Conservation (phyloP, 2,329 filamentous ascomycete genomes). For the Claviceps maximensis region DNA sequence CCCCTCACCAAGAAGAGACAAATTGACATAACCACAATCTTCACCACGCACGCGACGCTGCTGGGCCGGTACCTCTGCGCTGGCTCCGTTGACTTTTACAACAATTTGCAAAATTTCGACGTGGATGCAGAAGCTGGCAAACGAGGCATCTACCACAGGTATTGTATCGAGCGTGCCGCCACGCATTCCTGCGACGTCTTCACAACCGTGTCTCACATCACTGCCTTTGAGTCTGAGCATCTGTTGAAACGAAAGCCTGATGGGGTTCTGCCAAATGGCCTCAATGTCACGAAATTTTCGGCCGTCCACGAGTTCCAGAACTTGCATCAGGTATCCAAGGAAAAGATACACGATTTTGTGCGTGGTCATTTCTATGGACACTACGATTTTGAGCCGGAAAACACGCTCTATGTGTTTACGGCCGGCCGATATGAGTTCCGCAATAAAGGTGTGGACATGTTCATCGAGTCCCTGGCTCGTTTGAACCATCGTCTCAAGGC, state of each 20-base stretch:
- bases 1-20: conserved; percentile 85
- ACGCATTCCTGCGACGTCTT: conserved; percentile 92
- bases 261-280: conserved; percentile 86
- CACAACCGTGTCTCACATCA: conserved; percentile 97
- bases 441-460: conserved; percentile 99
- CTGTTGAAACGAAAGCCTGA: conserved; percentile 95
- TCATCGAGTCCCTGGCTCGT: conserved; percentile 89
- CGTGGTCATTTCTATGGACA: conserved; percentile 97
- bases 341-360: conserved; percentile 97
- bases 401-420: conserved; percentile 96
- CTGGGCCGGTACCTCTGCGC: conserved; percentile 93
- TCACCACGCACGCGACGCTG: conserved; percentile 93
- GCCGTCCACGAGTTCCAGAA: conserved; percentile 99
- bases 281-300: conserved; percentile 95
- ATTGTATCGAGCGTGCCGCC: conserved; percentile 92
- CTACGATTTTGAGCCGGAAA: conserved; percentile 92
- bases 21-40: conserved; percentile 95
- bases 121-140: conserved; percentile 94
- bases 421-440: conserved; percentile 94
- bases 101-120: conserved; percentile 94
- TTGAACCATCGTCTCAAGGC: conserved; percentile 87
- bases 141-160: conserved; percentile 94
- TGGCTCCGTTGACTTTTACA: conserved; percentile 97
- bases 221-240: conserved; percentile 95
- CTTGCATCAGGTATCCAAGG: conserved; percentile 87